Evolutionary conservation across 2,329 filamentous ascomycete species (phyloP), one percentile per base, ranked within the genome.

Genomic region (Chaetoscypha palmicola): DNA sequence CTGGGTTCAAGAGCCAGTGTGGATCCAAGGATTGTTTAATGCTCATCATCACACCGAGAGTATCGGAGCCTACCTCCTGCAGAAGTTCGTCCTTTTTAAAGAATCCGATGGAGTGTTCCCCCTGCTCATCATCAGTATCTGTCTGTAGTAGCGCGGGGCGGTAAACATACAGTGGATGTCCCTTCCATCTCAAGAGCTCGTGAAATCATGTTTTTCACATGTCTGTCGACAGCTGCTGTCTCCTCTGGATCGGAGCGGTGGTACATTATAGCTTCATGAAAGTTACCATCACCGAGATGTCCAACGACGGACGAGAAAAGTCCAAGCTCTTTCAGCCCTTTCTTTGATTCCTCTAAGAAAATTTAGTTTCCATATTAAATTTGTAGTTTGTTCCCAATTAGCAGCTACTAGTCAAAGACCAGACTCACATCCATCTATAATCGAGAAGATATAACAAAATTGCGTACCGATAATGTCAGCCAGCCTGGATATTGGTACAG

Each of bases 131-230:
- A 37, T 45, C 31, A 41, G 33, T 28, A 26, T 26, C 16, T 5
- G 8, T 12, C 12, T 36, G 5, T 21, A 11, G 12, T 12, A 7
- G 36, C 3, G 3, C 2, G 3, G 3, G 12, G 10, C 20, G 24
- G 5, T 26, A 32, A n/a, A 33, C 48, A 30, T 39, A 69, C 68
- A 1, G 88, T 92, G 62, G 86, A 91, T 2, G 89, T 94, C 1
- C 89, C 88, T 48, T 94, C 89, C 89, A 95, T 94, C 50, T 90
- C 86, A 12, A 95, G 66, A 2, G 88, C 90, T 11, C 86, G 77
- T 54, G 84, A 76, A 14, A 94, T 86, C 88, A 95, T 94, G 53
- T 86, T 81, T 58, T 90, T 78, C 28, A 95, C 86, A 49, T 84
- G 86, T 43, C 73, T 75, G 58, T 90, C 83, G 2, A 92, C 86